Percentiles rank a stretch among this genome's conserved stretches.
Conservation (phyloP, 805 yeast species). For the Hanseniaspora osmophila region DNA sequence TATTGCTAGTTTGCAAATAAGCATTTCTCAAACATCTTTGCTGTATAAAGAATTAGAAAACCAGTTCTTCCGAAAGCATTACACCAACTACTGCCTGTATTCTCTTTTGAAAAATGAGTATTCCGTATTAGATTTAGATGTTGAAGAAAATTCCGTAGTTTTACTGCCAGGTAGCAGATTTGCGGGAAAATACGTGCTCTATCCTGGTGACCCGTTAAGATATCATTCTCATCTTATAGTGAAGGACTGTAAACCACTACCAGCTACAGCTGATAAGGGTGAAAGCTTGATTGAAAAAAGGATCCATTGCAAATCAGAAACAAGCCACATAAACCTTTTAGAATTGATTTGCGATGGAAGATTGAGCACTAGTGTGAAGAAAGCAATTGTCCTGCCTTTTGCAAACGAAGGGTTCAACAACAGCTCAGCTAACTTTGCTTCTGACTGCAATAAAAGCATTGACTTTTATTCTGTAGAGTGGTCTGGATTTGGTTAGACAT, state of each 20-base stretch:
- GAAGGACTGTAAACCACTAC: constrained; percentile 15
- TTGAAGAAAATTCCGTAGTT: not conserved
- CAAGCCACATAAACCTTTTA: constrained; percentile 29
- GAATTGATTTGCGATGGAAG: constrained; percentile 76
- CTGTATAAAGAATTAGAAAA: not conserved
- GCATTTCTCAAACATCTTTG: not conserved
- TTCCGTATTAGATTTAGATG: not conserved
- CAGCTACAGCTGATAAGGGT: constrained; percentile 19
- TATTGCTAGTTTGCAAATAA: not conserved
- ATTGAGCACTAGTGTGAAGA: constrained; percentile 83
- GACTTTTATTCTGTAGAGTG: constrained; percentile 69
- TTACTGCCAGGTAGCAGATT: constrained; percentile 78
- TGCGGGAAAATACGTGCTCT: constrained; percentile 79
- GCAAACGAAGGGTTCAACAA: too few relatives aligned
- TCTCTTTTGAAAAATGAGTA: not conserved
- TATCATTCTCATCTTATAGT: constrained; percentile 81
- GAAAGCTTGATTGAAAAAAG: constrained; percentile 28
- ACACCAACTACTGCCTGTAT: not conserved
- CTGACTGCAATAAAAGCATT: constrained; percentile 15
- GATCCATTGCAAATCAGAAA: constrained; percentile 12
- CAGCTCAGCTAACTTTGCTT: constrained; percentile 23
- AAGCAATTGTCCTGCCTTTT: constrained; percentile 45
- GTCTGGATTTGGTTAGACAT: constrained; percentile 78
- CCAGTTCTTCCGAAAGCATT: not conserved
- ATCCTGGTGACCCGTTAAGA: constrained; percentile 88